Conservation (phyloP, 2,329 filamentous ascomycete genomes). For the Talaromyces sp. region DNA sequence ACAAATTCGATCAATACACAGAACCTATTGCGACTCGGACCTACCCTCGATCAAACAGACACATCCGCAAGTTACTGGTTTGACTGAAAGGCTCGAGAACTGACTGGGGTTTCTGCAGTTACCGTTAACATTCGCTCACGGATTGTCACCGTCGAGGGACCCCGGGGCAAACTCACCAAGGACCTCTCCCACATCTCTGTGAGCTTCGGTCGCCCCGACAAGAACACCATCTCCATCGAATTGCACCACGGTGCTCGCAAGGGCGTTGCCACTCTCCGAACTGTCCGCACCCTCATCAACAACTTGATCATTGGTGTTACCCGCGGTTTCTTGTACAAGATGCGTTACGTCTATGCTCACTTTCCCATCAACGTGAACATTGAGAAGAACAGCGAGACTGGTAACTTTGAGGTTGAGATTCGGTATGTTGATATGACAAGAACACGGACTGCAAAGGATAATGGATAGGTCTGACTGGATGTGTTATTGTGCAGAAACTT, state of each 20-base stretch:
- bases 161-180: constrained; percentile 95
- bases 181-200: constrained; percentile 94
- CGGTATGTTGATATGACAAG: constrained; percentile 56
- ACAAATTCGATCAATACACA: not conserved
- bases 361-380: constrained; percentile 99
- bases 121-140: constrained; percentile 97
- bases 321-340: constrained; percentile 99
- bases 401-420: constrained; percentile 89
- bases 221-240: constrained; percentile 89
- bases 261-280: constrained; percentile 95
- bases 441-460: not conserved
- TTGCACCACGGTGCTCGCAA: constrained; percentile 98
- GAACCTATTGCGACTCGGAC: not conserved
- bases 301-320: constrained; percentile 98
- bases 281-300: constrained; percentile 96
- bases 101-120: constrained; percentile 59
- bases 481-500: constrained; percentile 65
- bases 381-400: constrained; percentile 91
- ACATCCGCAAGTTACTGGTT: not conserved
- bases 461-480: constrained; percentile 16
- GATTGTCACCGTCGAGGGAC: constrained; percentile 93
- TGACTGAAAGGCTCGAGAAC: constrained; percentile 12
- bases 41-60: not conserved
- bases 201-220: constrained; percentile 85
- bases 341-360: constrained; percentile 99